Evolutionary conservation across 225 moss, liverwort and hornwort species (phyloP).

Genomic region (Anthoceros angustus): DNA sequence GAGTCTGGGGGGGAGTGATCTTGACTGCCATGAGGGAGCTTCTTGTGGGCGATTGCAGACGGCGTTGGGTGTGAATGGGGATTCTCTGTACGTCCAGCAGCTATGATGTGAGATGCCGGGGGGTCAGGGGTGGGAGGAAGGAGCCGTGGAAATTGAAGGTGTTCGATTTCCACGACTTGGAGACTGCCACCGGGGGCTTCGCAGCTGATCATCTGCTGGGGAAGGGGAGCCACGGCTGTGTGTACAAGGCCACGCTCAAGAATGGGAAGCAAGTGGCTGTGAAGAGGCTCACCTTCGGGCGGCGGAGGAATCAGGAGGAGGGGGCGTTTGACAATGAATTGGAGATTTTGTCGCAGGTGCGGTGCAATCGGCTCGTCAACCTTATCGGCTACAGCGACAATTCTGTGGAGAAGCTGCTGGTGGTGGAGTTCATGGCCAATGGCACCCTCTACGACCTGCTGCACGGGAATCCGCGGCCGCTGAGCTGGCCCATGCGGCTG

Average conservation of each 20-base stretch:
- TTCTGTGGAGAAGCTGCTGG: slow-evolving; percentile 48
- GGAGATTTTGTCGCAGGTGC: slow-evolving; percentile 46
- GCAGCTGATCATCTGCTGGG: slow-evolving; percentile 39
- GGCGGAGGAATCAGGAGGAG: slow-evolving; percentile 37
- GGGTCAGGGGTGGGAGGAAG: neutral
- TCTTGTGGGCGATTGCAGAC: too few species aligned
- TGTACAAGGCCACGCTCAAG: slow-evolving; percentile 61
- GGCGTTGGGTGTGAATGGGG: too few species aligned
- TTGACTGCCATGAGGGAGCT: too few species aligned
- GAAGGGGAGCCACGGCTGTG: slow-evolving; percentile 65
- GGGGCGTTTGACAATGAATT: slow-evolving; percentile 50
- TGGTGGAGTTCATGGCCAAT: slow-evolving; percentile 55
- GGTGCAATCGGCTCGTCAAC: slow-evolving; percentile 38
- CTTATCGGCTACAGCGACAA: slow-evolving; percentile 40
- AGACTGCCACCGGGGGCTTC: slow-evolving; percentile 50
- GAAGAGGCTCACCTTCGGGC: slow-evolving; percentile 38
- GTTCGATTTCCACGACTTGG: slow-evolving; percentile 29
- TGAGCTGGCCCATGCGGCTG: slow-evolving; percentile 41
- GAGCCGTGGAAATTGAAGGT: neutral
- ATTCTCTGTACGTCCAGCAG: too few species aligned
- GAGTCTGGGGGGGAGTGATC: too few species aligned
- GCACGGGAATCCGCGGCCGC: slow-evolving; percentile 27
- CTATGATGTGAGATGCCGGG: too few species aligned
- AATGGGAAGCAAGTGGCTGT: slow-evolving; percentile 50
- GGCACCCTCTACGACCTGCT: slow-evolving; percentile 50